A percentile compares a stretch with the other conserved stretches of the same genome.
Conservation (phyloP, 345 rosid genomes). For the Camelina laxa region DNA sequence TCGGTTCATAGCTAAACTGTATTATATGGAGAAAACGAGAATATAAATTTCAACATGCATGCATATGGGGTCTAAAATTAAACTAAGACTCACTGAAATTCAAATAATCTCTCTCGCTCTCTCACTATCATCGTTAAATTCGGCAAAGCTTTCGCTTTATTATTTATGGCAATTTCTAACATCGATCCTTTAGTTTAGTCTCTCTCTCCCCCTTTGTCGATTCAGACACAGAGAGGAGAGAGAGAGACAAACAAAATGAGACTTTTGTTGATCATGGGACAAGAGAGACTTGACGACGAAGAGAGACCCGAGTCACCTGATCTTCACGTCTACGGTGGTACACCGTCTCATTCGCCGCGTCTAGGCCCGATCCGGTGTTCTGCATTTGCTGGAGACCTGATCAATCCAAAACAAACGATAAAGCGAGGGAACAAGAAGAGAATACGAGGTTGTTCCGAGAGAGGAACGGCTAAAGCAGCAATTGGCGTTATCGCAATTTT, state of each 20-base stretch:
- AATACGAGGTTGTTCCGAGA: conserved; percentile 55
- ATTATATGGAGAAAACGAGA: no score
- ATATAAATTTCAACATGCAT: neutral
- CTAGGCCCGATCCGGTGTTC: conserved; percentile 43
- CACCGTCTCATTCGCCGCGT: conserved; percentile 39
- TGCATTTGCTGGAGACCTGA: conserved; percentile 25
- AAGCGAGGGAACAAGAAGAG: conserved; percentile 54
- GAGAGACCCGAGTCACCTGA: conserved; percentile 40
- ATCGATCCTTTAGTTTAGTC: conserved; percentile 20
- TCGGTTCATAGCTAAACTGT: neutral
- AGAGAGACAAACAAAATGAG: neutral
- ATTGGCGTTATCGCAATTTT: conserved; percentile 53
- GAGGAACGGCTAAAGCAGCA: conserved; percentile 49
- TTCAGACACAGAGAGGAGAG: conserved; percentile 25
- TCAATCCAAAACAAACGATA: conserved; percentile 20
- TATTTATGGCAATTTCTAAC: conserved; percentile 33
- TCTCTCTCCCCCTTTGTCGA: conserved; percentile 34
- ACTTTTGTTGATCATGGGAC: conserved; percentile 39
- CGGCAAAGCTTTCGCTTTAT: conserved; percentile 41
- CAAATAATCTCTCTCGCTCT: conserved; percentile 22
- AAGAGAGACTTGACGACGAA: conserved; percentile 44
- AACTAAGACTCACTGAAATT: conserved; percentile 7
- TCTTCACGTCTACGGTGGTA: conserved; percentile 23
- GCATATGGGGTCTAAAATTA: neutral
- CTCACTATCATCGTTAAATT: conserved; percentile 25